A percentile compares a stretch with the other conserved stretches of the same genome.
These are phyloP conservation scores for Russula ochroleuca DNA, from an alignment of 768 basidiomycete genomes.

Conservation along the genomic window DNA sequence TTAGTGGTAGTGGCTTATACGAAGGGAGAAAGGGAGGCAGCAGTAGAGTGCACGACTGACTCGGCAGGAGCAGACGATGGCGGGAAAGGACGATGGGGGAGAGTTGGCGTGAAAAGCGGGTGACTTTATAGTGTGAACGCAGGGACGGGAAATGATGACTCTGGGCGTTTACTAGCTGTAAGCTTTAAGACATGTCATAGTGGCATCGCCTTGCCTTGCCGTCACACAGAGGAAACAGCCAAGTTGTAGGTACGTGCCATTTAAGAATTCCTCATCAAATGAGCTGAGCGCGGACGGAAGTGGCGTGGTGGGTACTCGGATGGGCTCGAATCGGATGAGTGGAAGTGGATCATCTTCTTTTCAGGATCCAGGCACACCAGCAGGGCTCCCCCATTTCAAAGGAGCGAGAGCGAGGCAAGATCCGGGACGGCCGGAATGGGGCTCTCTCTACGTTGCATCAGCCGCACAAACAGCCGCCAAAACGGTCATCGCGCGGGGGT, in stretches of 20 bases:
- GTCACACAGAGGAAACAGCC: slow-evolving; percentile 1
- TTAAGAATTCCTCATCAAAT: background rate
- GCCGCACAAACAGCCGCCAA: background rate
- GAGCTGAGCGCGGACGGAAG: background rate
- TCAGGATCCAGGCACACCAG: background rate
- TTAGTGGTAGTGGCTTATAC: background rate
- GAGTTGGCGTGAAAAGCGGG: background rate
- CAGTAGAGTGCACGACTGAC: background rate
- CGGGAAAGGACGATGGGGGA: background rate
- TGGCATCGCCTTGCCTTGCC: slow-evolving; percentile 8
- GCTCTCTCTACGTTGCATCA: background rate
- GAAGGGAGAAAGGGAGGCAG: background rate
- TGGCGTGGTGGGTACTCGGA: background rate
- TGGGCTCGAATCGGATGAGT: background rate
- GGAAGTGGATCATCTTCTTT: background rate
- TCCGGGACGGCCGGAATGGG: slow-evolving; percentile 11
- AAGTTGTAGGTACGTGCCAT: background rate
- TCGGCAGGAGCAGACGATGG: slow-evolving; percentile 1
- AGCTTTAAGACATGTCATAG: slow-evolving; percentile 8
- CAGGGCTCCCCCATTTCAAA: background rate
- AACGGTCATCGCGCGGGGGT: background rate
- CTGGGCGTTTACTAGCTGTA: slow-evolving; percentile 13
- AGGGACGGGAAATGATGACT: slow-evolving; percentile 9
- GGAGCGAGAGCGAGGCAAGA: background rate
- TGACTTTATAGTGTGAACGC: slow-evolving; percentile 15